These are phyloP conservation scores for Nannochloris sp. DNA, from an alignment of 139 green algal genomes.

Conservation along the genomic window DNA sequence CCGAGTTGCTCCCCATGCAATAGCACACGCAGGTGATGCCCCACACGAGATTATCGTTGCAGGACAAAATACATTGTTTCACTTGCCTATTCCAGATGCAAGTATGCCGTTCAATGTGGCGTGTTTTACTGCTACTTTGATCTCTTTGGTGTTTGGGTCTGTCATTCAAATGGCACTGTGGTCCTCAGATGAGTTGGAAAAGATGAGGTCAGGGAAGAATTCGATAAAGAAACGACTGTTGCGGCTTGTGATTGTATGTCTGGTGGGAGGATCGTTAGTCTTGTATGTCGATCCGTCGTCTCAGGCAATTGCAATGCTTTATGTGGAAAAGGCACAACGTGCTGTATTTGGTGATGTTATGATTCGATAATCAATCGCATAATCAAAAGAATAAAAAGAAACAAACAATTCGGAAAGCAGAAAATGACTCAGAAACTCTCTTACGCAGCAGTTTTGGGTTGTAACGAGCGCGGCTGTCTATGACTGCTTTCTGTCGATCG, in stretches of 20 bases:
- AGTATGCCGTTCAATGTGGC: constrained; percentile 95
- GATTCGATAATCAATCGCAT: no score
- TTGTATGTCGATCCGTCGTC: constrained; percentile 34
- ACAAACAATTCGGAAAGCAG: no score
- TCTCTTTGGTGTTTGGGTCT: constrained; percentile 65
- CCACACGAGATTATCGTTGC: constrained; percentile 1
- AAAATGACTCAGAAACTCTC: background rate
- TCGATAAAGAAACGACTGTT: background rate
- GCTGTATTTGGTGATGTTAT: no score
- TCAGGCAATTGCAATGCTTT: background rate
- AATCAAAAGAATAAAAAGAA: no score
- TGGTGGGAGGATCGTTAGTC: constrained; percentile 16
- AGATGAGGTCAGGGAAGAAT: background rate
- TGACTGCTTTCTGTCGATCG: constrained; percentile 29
- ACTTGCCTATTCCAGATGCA: constrained; percentile 78
- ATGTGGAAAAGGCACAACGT: no score
- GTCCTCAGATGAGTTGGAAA: background rate
- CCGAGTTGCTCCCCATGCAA: constrained; percentile 14
- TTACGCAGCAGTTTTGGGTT: constrained; percentile 6
- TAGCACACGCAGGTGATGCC: background rate
- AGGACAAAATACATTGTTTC: constrained; percentile 38
- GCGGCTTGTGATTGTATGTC: constrained; percentile 14
- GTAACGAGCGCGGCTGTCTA: constrained; percentile 30
- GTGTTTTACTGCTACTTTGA: constrained; percentile 75
- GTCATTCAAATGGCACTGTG: background rate